Conservation (phyloP, 1,284 basidiomycete species). For the Ustilago vetiveriae region DNA sequence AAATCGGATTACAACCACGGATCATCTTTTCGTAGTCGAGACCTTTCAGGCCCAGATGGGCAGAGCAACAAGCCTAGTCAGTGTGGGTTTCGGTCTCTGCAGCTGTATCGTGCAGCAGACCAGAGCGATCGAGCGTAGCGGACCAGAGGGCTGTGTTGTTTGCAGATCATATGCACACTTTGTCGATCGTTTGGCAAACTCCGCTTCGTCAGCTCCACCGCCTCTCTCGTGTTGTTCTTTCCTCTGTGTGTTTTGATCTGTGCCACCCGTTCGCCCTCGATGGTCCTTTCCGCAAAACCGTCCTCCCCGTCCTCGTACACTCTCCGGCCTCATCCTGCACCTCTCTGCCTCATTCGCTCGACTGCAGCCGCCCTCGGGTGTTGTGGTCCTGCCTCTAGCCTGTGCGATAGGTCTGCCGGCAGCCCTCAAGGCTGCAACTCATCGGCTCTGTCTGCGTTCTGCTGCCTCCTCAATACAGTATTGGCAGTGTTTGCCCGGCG, state of each 20-base stretch:
- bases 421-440: too few species aligned
- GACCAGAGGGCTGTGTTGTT: neutral
- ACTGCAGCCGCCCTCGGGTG: constrained; percentile 6
- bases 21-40: too few species aligned
- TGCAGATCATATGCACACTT: constrained; percentile 19
- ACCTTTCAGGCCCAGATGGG: too few species aligned
- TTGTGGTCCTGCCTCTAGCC: constrained; percentile 3
- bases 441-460: too few species aligned
- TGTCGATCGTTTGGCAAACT: constrained; percentile 28
- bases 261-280: too few species aligned
- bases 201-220: constrained; percentile 5
- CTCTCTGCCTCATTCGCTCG: neutral
- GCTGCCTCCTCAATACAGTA: neutral
- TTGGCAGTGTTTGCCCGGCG: too few species aligned
- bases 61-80: too few species aligned
- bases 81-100: too few species aligned
- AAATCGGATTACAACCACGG: too few species aligned
- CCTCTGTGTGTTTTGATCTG: constrained; percentile 29
- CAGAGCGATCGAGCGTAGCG: neutral
- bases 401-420: too few species aligned
- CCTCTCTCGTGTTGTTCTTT: constrained; percentile 11
- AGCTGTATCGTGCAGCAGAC: neutral
- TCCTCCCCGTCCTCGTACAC: neutral
- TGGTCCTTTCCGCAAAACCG: neutral
- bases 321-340: neutral